Evolutionary conservation across 768 basidiomycete genomes (phyloP).

Genomic region (Termitomyces sp.): DNA sequence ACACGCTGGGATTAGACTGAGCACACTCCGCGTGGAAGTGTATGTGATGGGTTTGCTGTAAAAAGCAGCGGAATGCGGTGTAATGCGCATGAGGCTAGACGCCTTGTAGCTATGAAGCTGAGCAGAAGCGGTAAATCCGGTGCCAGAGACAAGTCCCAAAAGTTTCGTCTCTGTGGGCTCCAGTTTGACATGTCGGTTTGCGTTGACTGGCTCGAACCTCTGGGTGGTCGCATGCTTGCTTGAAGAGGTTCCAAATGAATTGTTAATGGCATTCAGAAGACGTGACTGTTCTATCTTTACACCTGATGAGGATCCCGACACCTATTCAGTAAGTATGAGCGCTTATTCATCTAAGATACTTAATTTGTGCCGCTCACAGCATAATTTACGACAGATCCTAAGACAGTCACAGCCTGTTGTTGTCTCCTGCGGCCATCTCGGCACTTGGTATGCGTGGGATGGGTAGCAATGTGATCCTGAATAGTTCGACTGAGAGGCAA

Average conservation of each 20-base stretch:
- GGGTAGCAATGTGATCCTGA: conserved; percentile 27
- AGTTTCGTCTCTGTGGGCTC: neutral
- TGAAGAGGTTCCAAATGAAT: conserved; percentile 7
- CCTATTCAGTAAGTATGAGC: conserved; percentile 4
- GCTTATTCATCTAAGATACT: neutral
- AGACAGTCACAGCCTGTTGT: conserved; percentile 3
- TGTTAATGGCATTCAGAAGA: conserved; percentile 9
- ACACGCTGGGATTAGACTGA: neutral
- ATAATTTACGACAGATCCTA: neutral
- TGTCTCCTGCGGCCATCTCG: conserved; percentile 24
- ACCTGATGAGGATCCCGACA: neutral
- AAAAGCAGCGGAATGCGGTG: neutral
- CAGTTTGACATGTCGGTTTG: neutral
- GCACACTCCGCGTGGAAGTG: neutral
- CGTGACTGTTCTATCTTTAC: conserved; percentile 8
- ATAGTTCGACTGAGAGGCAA: neutral
- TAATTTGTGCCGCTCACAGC: conserved; percentile 1
- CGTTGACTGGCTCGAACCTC: neutral
- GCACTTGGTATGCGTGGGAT: conserved; percentile 25
- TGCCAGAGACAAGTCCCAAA: neutral
- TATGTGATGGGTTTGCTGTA: neutral
- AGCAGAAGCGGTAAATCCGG: neutral
- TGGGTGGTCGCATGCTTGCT: neutral
- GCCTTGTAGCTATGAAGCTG: neutral
- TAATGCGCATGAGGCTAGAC: neutral